These are phyloP conservation scores for Candida vaughaniae DNA, from an alignment of 805 yeast genomes.

Conservation along the genomic window DNA sequence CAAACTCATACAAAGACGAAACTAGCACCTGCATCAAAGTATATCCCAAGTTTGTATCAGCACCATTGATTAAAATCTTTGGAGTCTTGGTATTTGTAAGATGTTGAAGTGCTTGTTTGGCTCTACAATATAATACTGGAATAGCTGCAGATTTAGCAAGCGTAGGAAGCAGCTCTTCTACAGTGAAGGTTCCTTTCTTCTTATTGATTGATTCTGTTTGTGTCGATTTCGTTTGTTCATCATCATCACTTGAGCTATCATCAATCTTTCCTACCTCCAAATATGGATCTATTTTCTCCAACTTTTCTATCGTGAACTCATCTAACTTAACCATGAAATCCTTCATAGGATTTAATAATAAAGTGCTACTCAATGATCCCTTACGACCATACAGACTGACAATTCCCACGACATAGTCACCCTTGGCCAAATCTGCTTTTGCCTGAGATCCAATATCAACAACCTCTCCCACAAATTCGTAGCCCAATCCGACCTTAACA, in stretches of 20 bases:
- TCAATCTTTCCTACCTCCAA: slow-evolving; percentile 15
- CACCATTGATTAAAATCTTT: slow-evolving; percentile 41
- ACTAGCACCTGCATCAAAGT: slow-evolving; percentile 34
- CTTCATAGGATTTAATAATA: slow-evolving; percentile 50
- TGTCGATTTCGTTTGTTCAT: neutral
- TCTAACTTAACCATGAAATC: slow-evolving; percentile 40
- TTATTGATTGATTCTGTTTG: neutral
- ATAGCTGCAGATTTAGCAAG: slow-evolving; percentile 33
- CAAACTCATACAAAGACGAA: slow-evolving; percentile 27
- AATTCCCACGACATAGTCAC: slow-evolving; percentile 67
- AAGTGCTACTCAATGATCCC: slow-evolving; percentile 59
- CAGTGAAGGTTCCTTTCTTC: slow-evolving; percentile 5
- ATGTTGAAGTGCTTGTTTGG: slow-evolving; percentile 33
- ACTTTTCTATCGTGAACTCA: slow-evolving; percentile 19
- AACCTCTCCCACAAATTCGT: slow-evolving; percentile 65
- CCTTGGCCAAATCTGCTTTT: slow-evolving; percentile 39
- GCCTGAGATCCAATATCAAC: slow-evolving; percentile 50
- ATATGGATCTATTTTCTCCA: slow-evolving; percentile 23
- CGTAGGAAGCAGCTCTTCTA: slow-evolving; percentile 22
- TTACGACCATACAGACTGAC: slow-evolving; percentile 49
- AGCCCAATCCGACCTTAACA: slow-evolving; percentile 62
- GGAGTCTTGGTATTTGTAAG: slow-evolving; percentile 19
- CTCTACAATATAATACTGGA: slow-evolving; percentile 36
- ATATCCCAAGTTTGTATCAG: slow-evolving; percentile 38
- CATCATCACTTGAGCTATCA: slow-evolving; percentile 3